Evolutionary conservation across 2,329 filamentous ascomycete genomes (phyloP).

Genomic region (Talaromyces sp.): DNA sequence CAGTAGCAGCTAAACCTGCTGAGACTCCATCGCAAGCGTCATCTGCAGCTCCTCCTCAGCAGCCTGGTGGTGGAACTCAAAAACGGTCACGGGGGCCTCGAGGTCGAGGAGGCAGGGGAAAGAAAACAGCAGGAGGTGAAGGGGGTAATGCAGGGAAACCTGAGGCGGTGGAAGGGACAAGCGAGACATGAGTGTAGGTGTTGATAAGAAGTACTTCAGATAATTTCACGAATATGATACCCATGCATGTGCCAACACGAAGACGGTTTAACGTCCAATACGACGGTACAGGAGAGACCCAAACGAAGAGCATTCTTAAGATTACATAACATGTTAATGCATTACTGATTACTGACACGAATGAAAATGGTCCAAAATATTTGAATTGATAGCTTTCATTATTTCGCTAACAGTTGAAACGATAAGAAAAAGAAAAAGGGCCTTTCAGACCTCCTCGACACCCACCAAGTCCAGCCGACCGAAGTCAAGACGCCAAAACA

Average conservation of each 20-base stretch:
- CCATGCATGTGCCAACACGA: slow-evolving; percentile 1
- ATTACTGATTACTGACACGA: too few species aligned
- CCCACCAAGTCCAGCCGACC: slow-evolving; percentile 74
- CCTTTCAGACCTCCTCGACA: slow-evolving; percentile 88
- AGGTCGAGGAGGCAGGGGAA: slow-evolving; percentile 13
- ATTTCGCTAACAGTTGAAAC: slow-evolving; percentile 46
- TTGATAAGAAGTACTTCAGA: background rate
- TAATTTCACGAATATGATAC: slow-evolving; percentile 11
- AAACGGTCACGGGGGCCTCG: slow-evolving; percentile 14
- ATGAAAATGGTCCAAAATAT: background rate
- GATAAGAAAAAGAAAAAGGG: slow-evolving; percentile 36
- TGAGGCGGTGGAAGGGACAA: background rate
- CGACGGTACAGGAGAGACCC: too few species aligned
- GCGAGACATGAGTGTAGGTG: slow-evolving; percentile 2
- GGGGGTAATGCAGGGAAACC: slow-evolving; percentile 1
- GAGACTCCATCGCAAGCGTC: slow-evolving; percentile 5
- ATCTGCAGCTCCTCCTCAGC: slow-evolving; percentile 1
- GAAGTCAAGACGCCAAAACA: slow-evolving; percentile 64
- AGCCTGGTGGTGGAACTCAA: slow-evolving; percentile 1
- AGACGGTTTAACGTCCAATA: too few species aligned
- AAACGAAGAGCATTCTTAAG: too few species aligned
- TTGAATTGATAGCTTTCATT: too few species aligned
- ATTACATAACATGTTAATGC: too few species aligned
- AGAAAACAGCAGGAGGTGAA: slow-evolving; percentile 5
- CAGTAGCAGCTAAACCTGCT: slow-evolving; percentile 4